Evolutionary conservation across 164 flowering plant genomes (phyloP).

Genomic region (Umbellularia californica): DNA sequence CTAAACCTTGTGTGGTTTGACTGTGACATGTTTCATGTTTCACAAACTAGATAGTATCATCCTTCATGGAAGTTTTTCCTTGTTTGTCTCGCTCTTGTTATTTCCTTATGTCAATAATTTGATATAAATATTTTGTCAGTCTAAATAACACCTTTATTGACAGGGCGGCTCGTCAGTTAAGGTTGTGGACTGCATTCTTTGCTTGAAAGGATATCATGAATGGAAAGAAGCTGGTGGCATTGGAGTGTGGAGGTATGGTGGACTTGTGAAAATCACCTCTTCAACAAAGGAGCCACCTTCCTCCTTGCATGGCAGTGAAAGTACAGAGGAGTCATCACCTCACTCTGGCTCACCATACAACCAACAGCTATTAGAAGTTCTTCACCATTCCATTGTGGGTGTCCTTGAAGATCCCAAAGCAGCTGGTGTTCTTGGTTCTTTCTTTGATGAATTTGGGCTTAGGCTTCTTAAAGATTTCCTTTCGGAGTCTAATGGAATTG

Average conservation of each 20-base stretch:
- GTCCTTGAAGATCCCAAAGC: conserved; percentile 55
- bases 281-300: conserved; percentile 47
- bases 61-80: neutral
- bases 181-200: conserved; percentile 87
- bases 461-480: conserved; percentile 56
- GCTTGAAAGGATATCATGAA: conserved; percentile 81
- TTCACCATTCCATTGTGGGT: conserved; percentile 49
- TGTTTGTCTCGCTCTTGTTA: no score
- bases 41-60: neutral
- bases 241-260: conserved; percentile 87
- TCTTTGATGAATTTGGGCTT: conserved; percentile 72
- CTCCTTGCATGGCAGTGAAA: conserved; percentile 36
- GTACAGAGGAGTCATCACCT: conserved; percentile 57
- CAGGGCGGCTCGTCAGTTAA: conserved; percentile 79
- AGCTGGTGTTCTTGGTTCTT: conserved; percentile 42
- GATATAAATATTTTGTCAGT: neutral
- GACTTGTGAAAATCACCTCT: conserved; percentile 62
- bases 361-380: conserved; percentile 53
- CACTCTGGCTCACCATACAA: conserved; percentile 35
- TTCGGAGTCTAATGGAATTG: conserved; percentile 40
- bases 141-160: neutral
- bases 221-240: conserved; percentile 87
- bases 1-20: neutral
- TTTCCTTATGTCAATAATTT: neutral
- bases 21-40: neutral